Percentiles rank a stretch among this genome's conserved stretches.
Evolutionary conservation across 1,284 basidiomycete species (phyloP).

Genomic region (Papiliotrema terrestris): DNA sequence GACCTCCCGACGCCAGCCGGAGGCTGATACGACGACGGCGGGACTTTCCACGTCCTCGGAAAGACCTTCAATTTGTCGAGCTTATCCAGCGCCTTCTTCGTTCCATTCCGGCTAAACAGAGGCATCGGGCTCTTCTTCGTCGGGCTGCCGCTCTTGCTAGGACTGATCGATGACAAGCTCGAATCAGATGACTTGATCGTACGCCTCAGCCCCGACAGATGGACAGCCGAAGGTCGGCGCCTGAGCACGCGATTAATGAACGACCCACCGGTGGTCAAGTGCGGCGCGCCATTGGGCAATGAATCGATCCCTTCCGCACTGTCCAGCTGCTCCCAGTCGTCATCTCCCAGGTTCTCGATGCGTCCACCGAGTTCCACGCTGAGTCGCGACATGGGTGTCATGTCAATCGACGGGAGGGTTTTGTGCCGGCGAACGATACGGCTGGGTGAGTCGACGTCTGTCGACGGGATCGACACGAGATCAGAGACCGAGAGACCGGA

Average conservation of each 20-base stretch:
- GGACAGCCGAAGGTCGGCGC: constrained; percentile 22
- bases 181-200: constrained; percentile 13
- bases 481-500: constrained; percentile 32
- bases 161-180: neutral
- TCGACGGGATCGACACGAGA: constrained; percentile 25
- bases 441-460: constrained; percentile 8
- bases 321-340: constrained; percentile 38
- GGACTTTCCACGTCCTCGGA: too few relatives aligned
- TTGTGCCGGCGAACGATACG: constrained; percentile 23
- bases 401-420: constrained; percentile 16
- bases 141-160: constrained; percentile 12
- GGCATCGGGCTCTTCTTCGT: constrained; percentile 16
- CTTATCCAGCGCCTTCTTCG: constrained; percentile 29
- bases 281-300: constrained; percentile 25
- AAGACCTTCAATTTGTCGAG: constrained; percentile 13
- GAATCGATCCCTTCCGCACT: constrained; percentile 5
- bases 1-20: too few relatives aligned
- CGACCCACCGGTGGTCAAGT: neutral
- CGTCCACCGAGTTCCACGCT: constrained; percentile 41
- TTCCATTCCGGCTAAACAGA: constrained; percentile 20
- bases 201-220: constrained; percentile 10
- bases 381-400: constrained; percentile 22
- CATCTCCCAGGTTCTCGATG: constrained; percentile 36
- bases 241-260: constrained; percentile 25
- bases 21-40: too few relatives aligned